Percentiles rank a stretch among this genome's conserved stretches.
These are phyloP conservation scores for Skeletonema costatum DNA, from an alignment of 108 stramenopile genomes.

Conservation along the genomic window DNA sequence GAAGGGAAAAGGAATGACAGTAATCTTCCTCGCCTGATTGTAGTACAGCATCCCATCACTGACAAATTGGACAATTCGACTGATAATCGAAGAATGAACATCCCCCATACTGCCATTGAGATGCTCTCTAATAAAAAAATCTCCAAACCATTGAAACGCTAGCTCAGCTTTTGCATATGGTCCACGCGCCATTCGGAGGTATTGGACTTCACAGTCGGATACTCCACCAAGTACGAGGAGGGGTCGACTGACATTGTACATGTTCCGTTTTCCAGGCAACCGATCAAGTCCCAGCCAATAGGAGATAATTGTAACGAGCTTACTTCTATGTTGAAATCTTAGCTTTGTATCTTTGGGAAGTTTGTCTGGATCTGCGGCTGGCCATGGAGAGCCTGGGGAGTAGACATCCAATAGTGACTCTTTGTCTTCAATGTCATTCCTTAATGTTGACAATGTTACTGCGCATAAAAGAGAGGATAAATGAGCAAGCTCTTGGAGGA, in stretches of 20 bases:
- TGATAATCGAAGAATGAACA: conserved; percentile 69
- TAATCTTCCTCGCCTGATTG: conserved; percentile 77
- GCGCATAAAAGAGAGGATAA: conserved; percentile 63
- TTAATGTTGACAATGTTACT: conserved; percentile 70
- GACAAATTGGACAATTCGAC: conserved; percentile 68
- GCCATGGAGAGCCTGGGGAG: conserved; percentile 57
- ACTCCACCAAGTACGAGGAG: conserved; percentile 78
- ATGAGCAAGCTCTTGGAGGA: conserved; percentile 79
- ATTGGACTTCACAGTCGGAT: conserved; percentile 63
- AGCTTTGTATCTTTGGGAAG: conserved; percentile 9
- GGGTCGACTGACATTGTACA: conserved; percentile 64
- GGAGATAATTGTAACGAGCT: conserved; percentile 1
- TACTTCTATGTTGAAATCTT: conserved; percentile 13
- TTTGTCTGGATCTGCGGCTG: conserved; percentile 67
- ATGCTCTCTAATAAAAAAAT: conserved; percentile 75
- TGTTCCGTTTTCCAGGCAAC: conserved; percentile 40
- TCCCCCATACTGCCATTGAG: conserved; percentile 62
- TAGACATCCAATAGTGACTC: conserved; percentile 69
- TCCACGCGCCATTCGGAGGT: conserved; percentile 70
- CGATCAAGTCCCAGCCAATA: conserved; percentile 59
- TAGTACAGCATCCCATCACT: conserved; percentile 78
- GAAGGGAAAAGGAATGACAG: conserved; percentile 82
- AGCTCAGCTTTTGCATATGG: conserved; percentile 70
- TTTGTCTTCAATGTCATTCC: conserved; percentile 69
- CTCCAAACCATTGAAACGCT: conserved; percentile 65